A percentile compares a stretch with the other conserved stretches of the same genome.
Conservation (phyloP, 805 yeast species). For the Clavispora vitiphila region DNA sequence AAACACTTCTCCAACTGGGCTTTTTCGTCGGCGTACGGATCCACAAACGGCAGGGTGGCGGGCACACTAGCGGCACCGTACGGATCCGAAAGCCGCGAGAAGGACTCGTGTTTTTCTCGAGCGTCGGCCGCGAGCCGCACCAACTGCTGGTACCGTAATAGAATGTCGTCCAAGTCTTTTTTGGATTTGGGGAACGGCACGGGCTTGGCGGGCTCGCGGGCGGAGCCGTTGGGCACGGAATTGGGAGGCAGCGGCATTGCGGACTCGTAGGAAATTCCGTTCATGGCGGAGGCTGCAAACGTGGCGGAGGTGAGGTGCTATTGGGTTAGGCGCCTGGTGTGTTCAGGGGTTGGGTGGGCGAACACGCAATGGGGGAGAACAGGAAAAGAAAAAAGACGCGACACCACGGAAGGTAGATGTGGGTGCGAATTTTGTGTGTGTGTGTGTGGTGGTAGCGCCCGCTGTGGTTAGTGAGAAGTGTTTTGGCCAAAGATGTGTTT, state of each 20-base stretch:
- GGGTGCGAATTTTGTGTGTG: background rate
- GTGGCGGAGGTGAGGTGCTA: too few relatives aligned
- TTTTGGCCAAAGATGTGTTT: background rate
- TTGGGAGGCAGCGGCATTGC: background rate
- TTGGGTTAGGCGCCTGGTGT: background rate
- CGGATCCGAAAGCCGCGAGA: slow-evolving; percentile 3
- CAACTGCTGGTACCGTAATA: slow-evolving; percentile 14
- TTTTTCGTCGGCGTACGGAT: slow-evolving; percentile 21
- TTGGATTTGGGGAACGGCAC: slow-evolving; percentile 9
- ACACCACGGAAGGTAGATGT: background rate
- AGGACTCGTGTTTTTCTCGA: slow-evolving; percentile 15
- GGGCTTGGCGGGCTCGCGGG: background rate
- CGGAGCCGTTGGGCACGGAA: background rate
- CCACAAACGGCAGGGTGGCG: slow-evolving; percentile 13
- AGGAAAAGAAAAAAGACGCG: background rate
- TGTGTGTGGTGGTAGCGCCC: background rate
- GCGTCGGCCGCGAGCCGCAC: slow-evolving; percentile 17
- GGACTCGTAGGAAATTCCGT: background rate
- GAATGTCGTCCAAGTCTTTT: slow-evolving; percentile 12
- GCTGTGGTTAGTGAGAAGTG: background rate
- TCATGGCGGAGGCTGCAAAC: too few relatives aligned
- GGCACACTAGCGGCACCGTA: slow-evolving; percentile 2
- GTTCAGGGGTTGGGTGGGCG: background rate
- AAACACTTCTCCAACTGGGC: slow-evolving; percentile 26
- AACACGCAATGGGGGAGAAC: background rate